Percentiles rank a stretch among this genome's conserved stretches.
Evolutionary conservation across 768 basidiomycete genomes (phyloP).

Genomic region (Podaxis sp.): DNA sequence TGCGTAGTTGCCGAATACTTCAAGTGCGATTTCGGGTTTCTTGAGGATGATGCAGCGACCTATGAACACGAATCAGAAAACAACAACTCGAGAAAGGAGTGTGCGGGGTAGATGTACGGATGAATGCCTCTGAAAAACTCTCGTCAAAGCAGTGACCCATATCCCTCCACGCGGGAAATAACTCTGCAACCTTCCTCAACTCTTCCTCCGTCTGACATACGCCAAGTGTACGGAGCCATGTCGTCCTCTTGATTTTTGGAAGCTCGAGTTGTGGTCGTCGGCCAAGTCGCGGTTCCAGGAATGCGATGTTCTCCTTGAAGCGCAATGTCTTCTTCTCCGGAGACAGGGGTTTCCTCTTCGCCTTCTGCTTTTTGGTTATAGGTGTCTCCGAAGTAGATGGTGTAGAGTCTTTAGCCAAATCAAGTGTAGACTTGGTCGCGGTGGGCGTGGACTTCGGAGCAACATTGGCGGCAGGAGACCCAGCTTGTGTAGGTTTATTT

Average conservation of each 20-base stretch:
- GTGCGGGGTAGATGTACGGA: conserved; percentile 41
- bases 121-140: conserved; percentile 45
- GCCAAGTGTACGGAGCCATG: conserved; percentile 51
- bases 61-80: conserved; percentile 21
- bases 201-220: conserved; percentile 50
- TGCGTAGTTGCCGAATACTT: conserved; percentile 59
- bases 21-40: conserved; percentile 54
- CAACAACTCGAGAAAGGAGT: neutral
- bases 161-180: conserved; percentile 52
- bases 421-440: neutral
- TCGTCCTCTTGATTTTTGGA: conserved; percentile 39
- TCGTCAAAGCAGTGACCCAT: conserved; percentile 36
- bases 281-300: conserved; percentile 38
- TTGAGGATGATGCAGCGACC: conserved; percentile 61
- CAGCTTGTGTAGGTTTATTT: neutral
- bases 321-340: conserved; percentile 27
- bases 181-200: conserved; percentile 40
- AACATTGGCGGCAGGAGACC: neutral
- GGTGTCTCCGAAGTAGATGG: conserved; percentile 7
- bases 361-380: conserved; percentile 1
- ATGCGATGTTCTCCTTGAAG: conserved; percentile 34
- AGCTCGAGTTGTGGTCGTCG: conserved; percentile 30
- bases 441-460: neutral
- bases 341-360: conserved; percentile 24
- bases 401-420: neutral